Conservation (phyloP, 176 grass and related monocot genomes). For the Cenchrus americanus region DNA sequence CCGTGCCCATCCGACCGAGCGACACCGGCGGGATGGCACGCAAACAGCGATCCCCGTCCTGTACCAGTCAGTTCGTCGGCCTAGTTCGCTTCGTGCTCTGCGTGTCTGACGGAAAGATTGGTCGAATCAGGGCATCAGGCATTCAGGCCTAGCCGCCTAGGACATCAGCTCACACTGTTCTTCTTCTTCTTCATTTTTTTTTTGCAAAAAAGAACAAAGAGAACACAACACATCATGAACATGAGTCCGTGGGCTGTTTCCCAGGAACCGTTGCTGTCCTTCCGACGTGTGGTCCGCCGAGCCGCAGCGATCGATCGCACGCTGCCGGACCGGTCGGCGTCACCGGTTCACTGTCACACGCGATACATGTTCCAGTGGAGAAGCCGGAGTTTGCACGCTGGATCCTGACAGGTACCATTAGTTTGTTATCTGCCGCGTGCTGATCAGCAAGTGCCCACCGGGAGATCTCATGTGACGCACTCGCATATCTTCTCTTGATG, state of each 20-base stretch:
- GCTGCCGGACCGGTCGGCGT: neutral
- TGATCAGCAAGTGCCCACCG: neutral
- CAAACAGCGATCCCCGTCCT: neutral
- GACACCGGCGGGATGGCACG: conserved; percentile 35
- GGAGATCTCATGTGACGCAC: neutral
- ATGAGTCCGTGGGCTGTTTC: neutral
- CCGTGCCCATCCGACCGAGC: conserved; percentile 25
- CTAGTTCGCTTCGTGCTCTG: neutral
- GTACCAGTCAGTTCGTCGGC: neutral
- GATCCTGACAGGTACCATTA: conserved; percentile 21
- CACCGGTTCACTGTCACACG: conserved; percentile 28
- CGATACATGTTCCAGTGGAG: conserved; percentile 40
- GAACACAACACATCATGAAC: neutral
- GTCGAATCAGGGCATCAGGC: neutral
- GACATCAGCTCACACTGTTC: neutral
- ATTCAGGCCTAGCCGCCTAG: neutral
- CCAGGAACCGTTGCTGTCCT: neutral
- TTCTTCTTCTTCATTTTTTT: neutral
- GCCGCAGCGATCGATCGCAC: neutral
- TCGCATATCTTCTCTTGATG: neutral
- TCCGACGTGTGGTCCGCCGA: neutral
- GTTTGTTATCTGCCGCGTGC: neutral
- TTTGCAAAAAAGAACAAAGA: neutral
- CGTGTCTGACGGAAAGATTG: neutral
- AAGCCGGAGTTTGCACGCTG: conserved; percentile 42